Percentiles rank a stretch among this genome's conserved stretches.
These are phyloP conservation scores for Fraxinus latifolia DNA, from an alignment of 305 asterid genomes.

Conservation along the genomic window DNA sequence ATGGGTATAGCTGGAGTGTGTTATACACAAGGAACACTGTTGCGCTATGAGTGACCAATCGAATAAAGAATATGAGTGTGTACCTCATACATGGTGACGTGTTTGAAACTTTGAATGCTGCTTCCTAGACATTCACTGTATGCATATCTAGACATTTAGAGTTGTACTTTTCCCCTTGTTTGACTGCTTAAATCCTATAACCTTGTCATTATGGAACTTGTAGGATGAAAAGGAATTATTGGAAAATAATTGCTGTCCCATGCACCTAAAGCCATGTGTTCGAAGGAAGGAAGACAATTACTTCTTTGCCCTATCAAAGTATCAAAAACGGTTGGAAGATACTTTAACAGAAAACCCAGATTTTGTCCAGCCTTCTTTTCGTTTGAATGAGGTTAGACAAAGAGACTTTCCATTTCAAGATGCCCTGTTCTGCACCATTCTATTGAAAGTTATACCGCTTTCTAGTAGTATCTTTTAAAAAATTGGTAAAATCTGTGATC, in stretches of 20 bases:
- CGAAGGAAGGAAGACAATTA: constrained; percentile 91
- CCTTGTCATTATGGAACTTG: constrained; percentile 26
- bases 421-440: background rate
- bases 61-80: constrained; percentile 1
- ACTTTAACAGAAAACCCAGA: constrained; percentile 56
- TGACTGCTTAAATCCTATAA: constrained; percentile 5
- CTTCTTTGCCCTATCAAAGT: constrained; percentile 96
- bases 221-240: constrained; percentile 92
- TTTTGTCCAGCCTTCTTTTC: constrained; percentile 87
- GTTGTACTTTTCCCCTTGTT: background rate
- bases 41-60: background rate
- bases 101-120: background rate
- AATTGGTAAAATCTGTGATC: constrained; percentile 8
- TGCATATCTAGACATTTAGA: background rate
- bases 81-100: background rate
- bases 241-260: constrained; percentile 87
- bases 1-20: background rate
- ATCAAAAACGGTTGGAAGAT: constrained; percentile 68
- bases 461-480: background rate
- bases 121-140: background rate
- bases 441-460: background rate
- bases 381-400: constrained; percentile 74
- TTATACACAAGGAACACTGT: background rate
- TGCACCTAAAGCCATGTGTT: constrained; percentile 86
- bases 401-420: background rate